Base-by-base conservation (phyloP, 228 moss, liverwort and hornwort genomes). In the Sphagnum fallax region DNA sequence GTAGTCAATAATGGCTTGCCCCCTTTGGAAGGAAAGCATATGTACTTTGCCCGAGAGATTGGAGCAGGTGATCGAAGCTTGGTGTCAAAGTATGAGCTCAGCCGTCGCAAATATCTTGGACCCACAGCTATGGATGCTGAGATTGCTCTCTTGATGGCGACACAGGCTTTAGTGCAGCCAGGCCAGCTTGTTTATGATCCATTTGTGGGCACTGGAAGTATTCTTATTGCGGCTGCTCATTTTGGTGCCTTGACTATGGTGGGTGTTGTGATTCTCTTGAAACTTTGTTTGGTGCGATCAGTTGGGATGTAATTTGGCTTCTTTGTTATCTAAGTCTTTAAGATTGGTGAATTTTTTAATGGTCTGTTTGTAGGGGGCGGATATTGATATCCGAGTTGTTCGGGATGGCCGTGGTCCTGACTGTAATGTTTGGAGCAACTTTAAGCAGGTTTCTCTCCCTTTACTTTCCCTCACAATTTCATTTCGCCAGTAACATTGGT, bases 101-200 rank as follows among this genome's bases (percentile, higher is more conserved):
- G 92, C 71, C 82, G 90, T 62, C 83, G 98, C 52, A 94, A 75
- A 65, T 94, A 98, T 65, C 76, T 98, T 4, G 98, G 98, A 1
- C 94, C 98, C 50, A 98, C 98, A 61, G 98, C 98, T 15, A 98
- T 98, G 98, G 84, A 98, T 75, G 98, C 98, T n/a, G 98, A 98
- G 65, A 87, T 98, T 52, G 90, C 98, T 47, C 76, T 98, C 64
- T 65, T 98, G 70, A 98, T 98, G 98, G 87, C 92, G 16, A 94
- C 94, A 71, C 98, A 98, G 78, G 98, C 89, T 5, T 86, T 98
- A 66, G 94, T 87, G 60, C 74, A 83, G 71, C 84, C 90, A 10
- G 98, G 94, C 62, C 92, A 86, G 73, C 90, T 98, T 65, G 94
- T 98, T 47, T 98, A 92, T 79, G 98, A 98, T 74, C 98, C 98